Base-by-base conservation (phyloP, 1,284 basidiomycete species). In the Vanrija sp. region DNA sequence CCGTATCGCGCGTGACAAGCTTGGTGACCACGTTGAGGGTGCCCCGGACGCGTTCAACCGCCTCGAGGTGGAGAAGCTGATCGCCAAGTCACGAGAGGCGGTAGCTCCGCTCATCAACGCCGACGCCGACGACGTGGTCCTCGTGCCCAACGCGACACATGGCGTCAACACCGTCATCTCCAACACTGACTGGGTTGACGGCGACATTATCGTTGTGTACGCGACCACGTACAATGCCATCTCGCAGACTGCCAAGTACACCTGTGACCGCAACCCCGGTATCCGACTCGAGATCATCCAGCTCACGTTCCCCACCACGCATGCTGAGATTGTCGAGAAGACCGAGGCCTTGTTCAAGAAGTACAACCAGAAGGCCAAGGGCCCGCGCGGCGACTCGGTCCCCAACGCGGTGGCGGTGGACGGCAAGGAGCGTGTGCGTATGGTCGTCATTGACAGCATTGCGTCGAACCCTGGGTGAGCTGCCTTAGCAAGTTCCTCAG, bases 361-460 rank as follows among this genome's bases (percentile, higher is more conserved):
- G 43, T 72, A 67, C 58, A 72, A 72, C 59, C 23, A 53, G 38
- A 55, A 48, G 6, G 25, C 22, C 18, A 39, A 19, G 12, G 23
- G 16, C 6, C 24, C 39, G 6, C 45, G 47, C 23, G 39, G 50
- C 14, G 20, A 36, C 12, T 31, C 31, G 23, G 3, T 9, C 19
- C 53, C 20, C 15, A 77, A 73, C 51, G 62, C 66, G 56, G 56
- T 27, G 0, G 66, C 60, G 4, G 61, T 67, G 31, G 56, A 46
- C 39, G 38, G 52, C 9, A 57, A 68, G 8, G 54, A 68, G 54
- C 64, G 68, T 36, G 67, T 75, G 53, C 70, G 64, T 84, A 83
- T 93, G 19, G 85, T 85, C 0, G 69, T 94, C 8, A 82, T 95
- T 18, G 92, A 95, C 69, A 76, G 80, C 18, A 86, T 95, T 57